Evolutionary conservation across 257 asterid genomes (phyloP), one percentile per base, ranked within the genome.

Genomic region (Oldenlandia corymbosa): DNA sequence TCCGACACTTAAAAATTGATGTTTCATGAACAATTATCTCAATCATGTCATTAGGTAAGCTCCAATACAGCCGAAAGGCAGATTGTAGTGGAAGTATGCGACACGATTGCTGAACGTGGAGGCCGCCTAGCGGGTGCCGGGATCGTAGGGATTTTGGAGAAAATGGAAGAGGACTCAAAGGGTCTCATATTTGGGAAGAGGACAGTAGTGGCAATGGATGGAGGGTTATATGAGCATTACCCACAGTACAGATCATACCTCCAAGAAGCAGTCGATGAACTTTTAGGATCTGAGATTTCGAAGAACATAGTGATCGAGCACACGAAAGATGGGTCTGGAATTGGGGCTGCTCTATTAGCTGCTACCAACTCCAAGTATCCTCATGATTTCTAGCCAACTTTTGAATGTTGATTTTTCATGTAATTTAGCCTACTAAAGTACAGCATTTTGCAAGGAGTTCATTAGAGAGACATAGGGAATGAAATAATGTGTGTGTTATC

Each of bases 281-380:
- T 88, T 62, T 75, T 88, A 3, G 91, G 96, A 54, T 34, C 68
- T 0, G 87, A 80, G 56, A 24, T 75, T 42, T 79, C 87, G 0
- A 81, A 66, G 72, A 84, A 82, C 64, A 51, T 84, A 67, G 78
- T 81, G 9, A 83, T 84, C 30, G 83, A 86, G 63, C 95, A 86
- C 74, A 81, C 95, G 26, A 86, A 88, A 70, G 96, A 86, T 77
- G 95, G 95, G 5, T 88, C 95, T 50, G 83, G 95, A 42, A 84
- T 86, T 71, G 95, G 93, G 42, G 96, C 95, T 36, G 93, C 95
- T 24, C 85, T 88, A 27, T 79, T 88, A 79, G 96, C 96, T 78
- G 95, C 93, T 66, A 65, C 96, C 37, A 82, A 86, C 71, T 88
- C 95, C 9, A 83, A 79, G 59, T 82, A 86, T 72, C 69, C 23